phyloP scores from a whole-genome alignment of 2,329 filamentous ascomycete species.

The Colletotrichum musicola region DNA sequence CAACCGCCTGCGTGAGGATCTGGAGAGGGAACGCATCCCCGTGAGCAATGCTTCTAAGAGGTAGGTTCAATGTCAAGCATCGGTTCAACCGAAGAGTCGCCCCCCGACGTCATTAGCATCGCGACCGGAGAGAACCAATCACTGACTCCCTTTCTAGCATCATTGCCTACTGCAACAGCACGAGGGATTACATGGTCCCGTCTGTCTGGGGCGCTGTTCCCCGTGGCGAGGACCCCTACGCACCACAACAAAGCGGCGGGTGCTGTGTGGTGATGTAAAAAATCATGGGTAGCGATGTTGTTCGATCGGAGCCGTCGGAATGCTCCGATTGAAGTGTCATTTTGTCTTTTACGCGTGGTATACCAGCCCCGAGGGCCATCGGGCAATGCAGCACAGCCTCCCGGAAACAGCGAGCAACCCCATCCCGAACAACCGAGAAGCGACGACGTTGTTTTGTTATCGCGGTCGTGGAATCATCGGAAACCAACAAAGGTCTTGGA shows the following conservation, averaged over 20 bases:
- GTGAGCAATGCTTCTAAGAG: constrained; percentile 93
- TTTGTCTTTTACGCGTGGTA: constrained; percentile 36
- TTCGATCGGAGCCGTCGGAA: constrained; percentile 13
- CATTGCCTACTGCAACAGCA: constrained; percentile 98
- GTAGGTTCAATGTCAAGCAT: constrained; percentile 61
- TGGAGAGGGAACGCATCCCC: constrained; percentile 94
- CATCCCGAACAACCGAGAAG: constrained; percentile 15
- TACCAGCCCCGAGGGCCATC: constrained; percentile 33
- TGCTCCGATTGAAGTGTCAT: constrained; percentile 28
- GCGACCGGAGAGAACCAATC: constrained; percentile 3
- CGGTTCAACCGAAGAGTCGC: not conserved
- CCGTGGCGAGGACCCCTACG: constrained; percentile 97
- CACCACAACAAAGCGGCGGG: constrained; percentile 90
- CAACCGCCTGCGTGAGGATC: constrained; percentile 92
- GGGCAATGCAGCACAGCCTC: constrained; percentile 29
- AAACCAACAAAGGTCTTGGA: constrained; percentile 35
- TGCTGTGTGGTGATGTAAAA: constrained; percentile 95
- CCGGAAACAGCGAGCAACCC: constrained; percentile 29
- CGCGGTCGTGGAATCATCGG: constrained; percentile 26
- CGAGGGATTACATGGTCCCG: constrained; percentile 98
- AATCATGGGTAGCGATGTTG: constrained; percentile 23
- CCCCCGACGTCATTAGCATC: not conserved
- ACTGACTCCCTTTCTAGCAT: constrained; percentile 70
- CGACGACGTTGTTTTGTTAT: constrained; percentile 16
- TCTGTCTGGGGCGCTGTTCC: constrained; percentile 96